phyloP scores from a whole-genome alignment of 495 filamentous ascomycete genomes.

The Hypoxylon lienhwacheense region DNA sequence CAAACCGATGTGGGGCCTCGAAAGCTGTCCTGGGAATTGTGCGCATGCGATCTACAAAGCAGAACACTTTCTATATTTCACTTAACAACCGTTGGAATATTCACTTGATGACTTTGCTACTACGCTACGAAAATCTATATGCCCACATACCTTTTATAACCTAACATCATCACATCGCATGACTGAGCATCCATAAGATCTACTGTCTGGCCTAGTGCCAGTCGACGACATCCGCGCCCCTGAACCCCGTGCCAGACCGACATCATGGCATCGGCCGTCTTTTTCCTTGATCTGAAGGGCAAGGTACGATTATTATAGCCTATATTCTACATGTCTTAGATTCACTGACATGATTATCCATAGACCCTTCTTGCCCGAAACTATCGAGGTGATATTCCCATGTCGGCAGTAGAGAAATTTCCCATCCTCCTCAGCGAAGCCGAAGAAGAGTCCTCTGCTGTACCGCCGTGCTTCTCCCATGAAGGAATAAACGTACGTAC shows the following conservation, averaged over 20 bases:
- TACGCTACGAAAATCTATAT: too few relatives aligned
- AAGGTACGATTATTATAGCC: slow-evolving; percentile 63
- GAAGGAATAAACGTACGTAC: slow-evolving; percentile 92
- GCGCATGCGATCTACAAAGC: slow-evolving; percentile 23
- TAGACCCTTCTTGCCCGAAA: slow-evolving; percentile 98
- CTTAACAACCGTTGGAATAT: slow-evolving; percentile 11
- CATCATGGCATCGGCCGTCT: slow-evolving; percentile 94
- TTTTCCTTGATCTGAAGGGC: slow-evolving; percentile 99
- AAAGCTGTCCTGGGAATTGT: slow-evolving; percentile 28
- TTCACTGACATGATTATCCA: slow-evolving; percentile 2
- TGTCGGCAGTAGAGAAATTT: slow-evolving; percentile 99
- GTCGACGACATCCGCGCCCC: slow-evolving; percentile 28
- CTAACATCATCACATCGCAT: too few relatives aligned
- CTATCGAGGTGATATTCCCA: slow-evolving; percentile 98
- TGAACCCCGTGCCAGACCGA: slow-evolving; percentile 24
- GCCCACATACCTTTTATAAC: too few relatives aligned
- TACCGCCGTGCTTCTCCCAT: slow-evolving; percentile 97
- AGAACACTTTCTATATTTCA: slow-evolving; percentile 10
- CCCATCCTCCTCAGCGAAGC: slow-evolving; percentile 95
- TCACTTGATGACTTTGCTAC: neutral
- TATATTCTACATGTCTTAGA: neutral
- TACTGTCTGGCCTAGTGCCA: slow-evolving; percentile 35
- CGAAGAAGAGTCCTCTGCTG: slow-evolving; percentile 98
- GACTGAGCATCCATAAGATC: slow-evolving; percentile 18
- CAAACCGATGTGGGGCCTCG: slow-evolving; percentile 36